Conservation (phyloP, 148 eudicot species). For the Polygonum maritimum region DNA sequence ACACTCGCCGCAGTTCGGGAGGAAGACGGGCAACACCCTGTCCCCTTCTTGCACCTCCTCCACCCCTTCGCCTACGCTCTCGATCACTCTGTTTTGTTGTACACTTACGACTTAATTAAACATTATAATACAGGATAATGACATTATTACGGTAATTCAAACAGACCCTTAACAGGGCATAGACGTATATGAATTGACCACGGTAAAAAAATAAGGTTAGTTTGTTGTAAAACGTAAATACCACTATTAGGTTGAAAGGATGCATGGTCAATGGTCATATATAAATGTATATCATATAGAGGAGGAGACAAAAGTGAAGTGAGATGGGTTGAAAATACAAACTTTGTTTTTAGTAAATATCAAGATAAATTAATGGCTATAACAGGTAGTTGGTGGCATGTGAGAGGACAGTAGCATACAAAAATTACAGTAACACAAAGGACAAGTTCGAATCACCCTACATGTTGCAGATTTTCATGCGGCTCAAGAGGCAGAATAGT, state of each 20-base stretch:
- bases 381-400: background rate
- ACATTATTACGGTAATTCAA: too few relatives aligned
- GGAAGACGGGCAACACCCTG: constrained; percentile 50
- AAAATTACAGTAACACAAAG: background rate
- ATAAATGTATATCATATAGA: too few relatives aligned
- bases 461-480: background rate
- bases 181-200: too few relatives aligned
- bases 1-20: constrained; percentile 53
- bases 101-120: too few relatives aligned
- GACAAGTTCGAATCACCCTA: background rate
- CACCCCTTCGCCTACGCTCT: constrained; percentile 67
- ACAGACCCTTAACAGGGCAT: too few relatives aligned
- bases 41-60: constrained; percentile 59
- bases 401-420: background rate
- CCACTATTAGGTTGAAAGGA: too few relatives aligned
- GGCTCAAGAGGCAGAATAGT: background rate
- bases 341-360: background rate
- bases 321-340: background rate
- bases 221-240: too few relatives aligned
- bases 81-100: constrained; percentile 38
- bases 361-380: background rate
- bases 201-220: too few relatives aligned
- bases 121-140: too few relatives aligned
- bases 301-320: background rate
- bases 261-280: too few relatives aligned